Base-by-base conservation (phyloP, 2,329 filamentous ascomycete species). In the Chaetomium globosum region DNA sequence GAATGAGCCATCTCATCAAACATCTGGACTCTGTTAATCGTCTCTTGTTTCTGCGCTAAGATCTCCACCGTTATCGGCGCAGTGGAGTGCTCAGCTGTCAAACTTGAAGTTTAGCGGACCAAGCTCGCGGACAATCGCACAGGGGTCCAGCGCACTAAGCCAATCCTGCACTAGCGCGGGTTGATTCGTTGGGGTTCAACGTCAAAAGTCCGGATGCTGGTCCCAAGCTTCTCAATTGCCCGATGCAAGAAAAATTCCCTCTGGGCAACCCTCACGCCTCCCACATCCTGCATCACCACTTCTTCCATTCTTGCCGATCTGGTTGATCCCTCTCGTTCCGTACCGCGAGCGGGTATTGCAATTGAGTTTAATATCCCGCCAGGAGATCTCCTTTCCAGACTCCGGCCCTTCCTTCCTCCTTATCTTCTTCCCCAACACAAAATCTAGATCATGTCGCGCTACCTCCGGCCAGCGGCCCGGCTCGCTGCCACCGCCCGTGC, bases 391-490 rank as follows among this genome's bases (percentile, higher is more conserved):
- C 8, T n/a, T 63, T 51, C 62, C 26, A 56, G 33, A 46, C 23
- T 54, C 64, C 58, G 53, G 19, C 36, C 26, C 64, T 67, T 23
- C 56, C 58, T 58, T 21, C 55, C 26, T 30, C 31, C 39, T 43
- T 64, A 51, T 63, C 59, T 61, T 48, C 59, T 63, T 58, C 56
- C 61, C 58, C 51, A 62, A 53, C 53, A 53, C 62, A 70, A 65
- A 64, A 30, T 52, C 59, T 61, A 56, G 64, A 71, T 59, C 65
- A 81, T 82, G 80, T 81, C 79, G 72, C 79, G 79, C 72, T 80
- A 78, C 70, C 75, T 81, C 70, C 80, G 80, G 74, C 78, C 80
- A 62, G 78, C 79, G 62, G 73, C 74, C 75, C 76, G 80, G 61
- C 73, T 81, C 73, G 80, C 80, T 70, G 73, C 77, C 65, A 75